Evolutionary conservation across 1,139 yeast species (phyloP), one percentile per base, ranked within the genome.

Genomic region (Meyerozyma athensensis): DNA sequence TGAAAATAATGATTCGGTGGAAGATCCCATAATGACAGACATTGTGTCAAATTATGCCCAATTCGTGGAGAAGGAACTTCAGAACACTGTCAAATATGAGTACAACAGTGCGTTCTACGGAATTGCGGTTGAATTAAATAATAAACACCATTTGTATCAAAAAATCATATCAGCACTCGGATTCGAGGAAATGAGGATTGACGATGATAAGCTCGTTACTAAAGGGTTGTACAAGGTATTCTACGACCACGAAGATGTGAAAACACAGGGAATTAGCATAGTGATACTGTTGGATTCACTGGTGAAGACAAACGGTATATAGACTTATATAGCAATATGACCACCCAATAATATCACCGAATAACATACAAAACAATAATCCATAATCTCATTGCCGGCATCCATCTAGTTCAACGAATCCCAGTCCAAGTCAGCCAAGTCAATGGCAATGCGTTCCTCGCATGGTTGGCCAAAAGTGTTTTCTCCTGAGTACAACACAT

Each of bases 401-500:
- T 4, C 9, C 14, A 7, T 16, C 14, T 24, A 24, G 32, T 28
- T 18, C 20, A 28, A 28, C 5, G 18, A 19, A 14, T 13, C 12
- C 20, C 20, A 28, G 32, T 28, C 32, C 20, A 28, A 39, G 10
- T 38, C 41, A 16, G 45, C 39, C 26, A 36, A 40, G 33, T 72
- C 75, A 64, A 61, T 66, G 69, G 36, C 73, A n/a, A 16, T 14
- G 20, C 32, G 32, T 9, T 28, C 20, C 6, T 16, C 20, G 64
- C 39, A 68, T 61, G 55, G 40, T 35, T 63, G 68, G 39, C 94
- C 94, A 65, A 84, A 84, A 2, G 95, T 84, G 61, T 84, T 84
- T 58, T 84, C 95, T 28, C 95, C 92, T 6, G 89, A 80, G 63
- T 90, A 92, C 46, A 95, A 80, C 48, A 92, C 94, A 62, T 92